Evolutionary conservation across 306 rosid genomes (phyloP).

Genomic region (Chamaecrista fasciculata): DNA sequence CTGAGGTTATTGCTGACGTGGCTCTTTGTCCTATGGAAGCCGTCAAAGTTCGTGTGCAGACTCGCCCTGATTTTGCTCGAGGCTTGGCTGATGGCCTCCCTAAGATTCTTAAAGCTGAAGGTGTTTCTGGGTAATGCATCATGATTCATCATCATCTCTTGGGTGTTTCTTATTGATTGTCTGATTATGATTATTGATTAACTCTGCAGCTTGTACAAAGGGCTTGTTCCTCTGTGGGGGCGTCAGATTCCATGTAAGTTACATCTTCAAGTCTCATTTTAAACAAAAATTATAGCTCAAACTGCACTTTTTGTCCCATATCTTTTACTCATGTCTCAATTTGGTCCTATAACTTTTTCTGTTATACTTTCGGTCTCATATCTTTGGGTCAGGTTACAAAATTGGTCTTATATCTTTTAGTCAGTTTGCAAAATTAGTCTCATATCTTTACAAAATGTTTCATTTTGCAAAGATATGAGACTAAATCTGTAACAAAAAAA

Average conservation of each 20-base stretch:
- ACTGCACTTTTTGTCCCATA: not conserved
- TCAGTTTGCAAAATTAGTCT: too few relatives aligned
- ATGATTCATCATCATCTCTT: not conserved
- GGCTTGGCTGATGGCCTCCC: slow-evolving; percentile 55
- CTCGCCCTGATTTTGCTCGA: slow-evolving; percentile 59
- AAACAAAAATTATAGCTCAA: too few relatives aligned
- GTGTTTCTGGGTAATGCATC: slow-evolving; percentile 36
- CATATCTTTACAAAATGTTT: too few relatives aligned
- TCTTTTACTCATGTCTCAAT: not conserved
- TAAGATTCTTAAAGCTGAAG: slow-evolving; percentile 48
- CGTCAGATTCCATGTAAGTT: slow-evolving; percentile 65
- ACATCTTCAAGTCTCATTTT: not conserved
- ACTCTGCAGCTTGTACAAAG: slow-evolving; percentile 46
- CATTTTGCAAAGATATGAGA: too few relatives aligned
- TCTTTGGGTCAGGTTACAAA: too few relatives aligned
- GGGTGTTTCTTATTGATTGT: not conserved
- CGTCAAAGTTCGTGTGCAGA: slow-evolving; percentile 59
- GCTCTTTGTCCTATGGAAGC: slow-evolving; percentile 68
- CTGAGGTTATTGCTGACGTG: slow-evolving; percentile 49
- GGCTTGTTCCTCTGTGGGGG: slow-evolving; percentile 63
- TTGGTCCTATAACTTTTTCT: too few relatives aligned
- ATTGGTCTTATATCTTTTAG: too few relatives aligned
- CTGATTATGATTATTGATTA: not conserved
- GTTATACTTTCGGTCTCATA: too few relatives aligned
- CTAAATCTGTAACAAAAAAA: too few relatives aligned